Base-by-base conservation (phyloP, 2,329 filamentous ascomycete genomes). In the Exophiala oligosperma region DNA sequence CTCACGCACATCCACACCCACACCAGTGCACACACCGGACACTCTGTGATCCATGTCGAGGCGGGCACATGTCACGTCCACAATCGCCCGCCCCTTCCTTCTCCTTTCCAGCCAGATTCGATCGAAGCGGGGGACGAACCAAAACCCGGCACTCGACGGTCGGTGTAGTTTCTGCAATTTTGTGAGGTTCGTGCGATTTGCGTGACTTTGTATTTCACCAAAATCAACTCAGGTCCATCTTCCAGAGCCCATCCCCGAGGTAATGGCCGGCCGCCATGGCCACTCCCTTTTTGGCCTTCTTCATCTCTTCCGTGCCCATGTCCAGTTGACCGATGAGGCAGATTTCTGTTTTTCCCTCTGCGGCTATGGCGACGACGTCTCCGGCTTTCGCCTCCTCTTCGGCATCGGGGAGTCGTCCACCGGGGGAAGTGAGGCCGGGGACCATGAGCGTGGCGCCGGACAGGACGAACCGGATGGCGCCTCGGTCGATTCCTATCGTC, bases 391-490 rank as follows among this genome's bases (percentile, higher is more conserved):
- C 72, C 72, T 94, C 91, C 53, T 76, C 64, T 72, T 94, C 91
- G 53, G 75, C 64, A 7, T 73, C 65, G 0, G 94, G 94, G 68
- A 99, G 75, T 49, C 90, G 75, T 0, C 94, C 94, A 0, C 94
- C 94, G 0, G 86, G 76, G 21, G 86, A 91, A 28, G 94, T 99
- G 67, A 99, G 75, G 0, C 94, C 94, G 0, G 94, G 94, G 1
- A 92, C 93, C 94, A 99, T 99, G 63, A 99, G 86, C 12, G 93
- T 91, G 0, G 94, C 94, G 46, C 94, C 94, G 1, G 87, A 90
- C 1, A 99, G 84, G 26, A 99, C 93, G 77, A 99, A 99, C 61
- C 94, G 90, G 70, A 99, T 97, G 4, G 94, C 94, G 62, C 94
- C 94, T 50, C 94, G 86, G 75, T 99, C 94, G 73, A 97, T 96